phyloP scores from a whole-genome alignment of 805 yeast genomes.

The Monosporozyma siamensis region DNA sequence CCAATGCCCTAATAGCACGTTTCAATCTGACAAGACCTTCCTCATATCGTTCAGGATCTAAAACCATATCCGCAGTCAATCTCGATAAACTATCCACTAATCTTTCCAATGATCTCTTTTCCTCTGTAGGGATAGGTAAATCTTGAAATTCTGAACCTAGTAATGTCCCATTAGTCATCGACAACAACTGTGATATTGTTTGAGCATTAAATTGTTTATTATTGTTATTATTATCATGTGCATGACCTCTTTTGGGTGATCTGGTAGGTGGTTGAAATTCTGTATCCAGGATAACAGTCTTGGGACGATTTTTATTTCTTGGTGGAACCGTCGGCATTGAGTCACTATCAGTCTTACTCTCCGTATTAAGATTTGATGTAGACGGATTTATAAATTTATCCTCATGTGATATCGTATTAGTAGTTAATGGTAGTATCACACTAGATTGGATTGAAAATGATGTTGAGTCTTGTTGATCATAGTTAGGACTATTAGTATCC shows the following conservation, averaged over 20 bases:
- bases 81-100: conserved; percentile 78
- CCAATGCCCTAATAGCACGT: conserved; percentile 75
- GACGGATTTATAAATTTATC: conserved; percentile 13
- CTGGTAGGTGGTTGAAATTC: background rate
- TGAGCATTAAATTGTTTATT: conserved; percentile 21
- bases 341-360: conserved; percentile 14
- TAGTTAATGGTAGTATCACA: conserved; percentile 20
- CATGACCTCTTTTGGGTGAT: background rate
- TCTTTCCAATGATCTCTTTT: conserved; percentile 71
- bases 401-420: conserved; percentile 9
- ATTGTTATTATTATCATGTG: background rate
- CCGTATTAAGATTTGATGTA: conserved; percentile 18
- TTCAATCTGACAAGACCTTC: conserved; percentile 75
- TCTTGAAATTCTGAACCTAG: conserved; percentile 56
- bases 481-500: no score
- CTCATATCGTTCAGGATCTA: conserved; percentile 70
- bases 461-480: no score
- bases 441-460: conserved; percentile 21
- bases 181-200: conserved; percentile 31
- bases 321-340: conserved; percentile 29
- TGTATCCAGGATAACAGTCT: conserved; percentile 16
- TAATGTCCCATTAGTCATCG: conserved; percentile 35
- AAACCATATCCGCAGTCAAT: conserved; percentile 81
- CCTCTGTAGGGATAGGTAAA: conserved; percentile 64
- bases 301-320: conserved; percentile 27